Conservation (phyloP, 306 rosid species). For the Chamaecrista fasciculata region DNA sequence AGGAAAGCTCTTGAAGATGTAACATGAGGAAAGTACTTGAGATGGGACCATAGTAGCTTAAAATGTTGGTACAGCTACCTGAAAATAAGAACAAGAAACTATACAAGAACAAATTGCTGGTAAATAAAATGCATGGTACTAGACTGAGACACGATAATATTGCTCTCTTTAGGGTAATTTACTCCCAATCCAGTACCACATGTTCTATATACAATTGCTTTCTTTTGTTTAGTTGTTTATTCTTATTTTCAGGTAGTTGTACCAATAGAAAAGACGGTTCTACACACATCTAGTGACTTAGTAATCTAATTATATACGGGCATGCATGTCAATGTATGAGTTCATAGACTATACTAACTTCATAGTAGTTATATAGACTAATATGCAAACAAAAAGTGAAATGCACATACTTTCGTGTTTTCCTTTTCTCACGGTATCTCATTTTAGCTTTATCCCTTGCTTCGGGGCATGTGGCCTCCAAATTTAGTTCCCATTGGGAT, state of each 20-base stretch:
- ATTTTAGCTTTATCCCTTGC: conserved; percentile 81
- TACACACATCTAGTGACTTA: not conserved
- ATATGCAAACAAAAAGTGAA: conserved; percentile 13
- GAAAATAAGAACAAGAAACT: too few species aligned
- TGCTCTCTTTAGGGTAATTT: too few species aligned
- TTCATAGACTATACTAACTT: not conserved
- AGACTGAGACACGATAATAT: too few species aligned
- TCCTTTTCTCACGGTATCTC: conserved; percentile 85
- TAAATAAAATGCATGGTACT: too few species aligned
- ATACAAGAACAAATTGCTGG: too few species aligned
- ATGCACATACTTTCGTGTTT: conserved; percentile 60
- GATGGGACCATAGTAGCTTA: too few species aligned
- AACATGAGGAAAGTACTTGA: not conserved
- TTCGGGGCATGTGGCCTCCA: conserved; percentile 52
- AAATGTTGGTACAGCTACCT: too few species aligned
- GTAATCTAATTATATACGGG: not conserved
- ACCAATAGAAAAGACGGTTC: not conserved
- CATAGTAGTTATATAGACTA: conserved; percentile 5
- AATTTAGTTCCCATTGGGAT: conserved; percentile 58
- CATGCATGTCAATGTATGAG: not conserved
- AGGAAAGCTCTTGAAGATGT: conserved; percentile 10
- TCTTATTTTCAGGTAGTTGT: too few species aligned
- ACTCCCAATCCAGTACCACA: too few species aligned
- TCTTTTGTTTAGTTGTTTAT: too few species aligned
- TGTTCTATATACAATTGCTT: too few species aligned